Conservation (phyloP, 305 asterid species). For the Caryopteris hybrid region DNA sequence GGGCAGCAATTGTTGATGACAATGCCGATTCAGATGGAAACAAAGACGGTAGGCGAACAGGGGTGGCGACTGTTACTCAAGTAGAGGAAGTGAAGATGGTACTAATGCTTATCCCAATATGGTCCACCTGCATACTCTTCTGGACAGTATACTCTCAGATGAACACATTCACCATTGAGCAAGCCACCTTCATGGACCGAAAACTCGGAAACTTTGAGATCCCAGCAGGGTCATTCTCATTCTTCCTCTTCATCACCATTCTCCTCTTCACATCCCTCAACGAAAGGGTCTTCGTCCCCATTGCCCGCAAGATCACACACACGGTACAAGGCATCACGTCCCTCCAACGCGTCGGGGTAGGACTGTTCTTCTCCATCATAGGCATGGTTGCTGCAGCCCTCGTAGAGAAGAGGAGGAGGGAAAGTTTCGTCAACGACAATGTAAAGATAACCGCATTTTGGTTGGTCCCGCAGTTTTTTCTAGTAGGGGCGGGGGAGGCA, state of each 20-base stretch:
- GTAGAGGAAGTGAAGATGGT: slow-evolving; percentile 92
- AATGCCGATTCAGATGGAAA: slow-evolving; percentile 1
- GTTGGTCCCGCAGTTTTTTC: slow-evolving; percentile 76
- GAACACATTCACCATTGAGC: slow-evolving; percentile 86
- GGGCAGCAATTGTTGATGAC: slow-evolving; percentile 58
- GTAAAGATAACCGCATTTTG: slow-evolving; percentile 62
- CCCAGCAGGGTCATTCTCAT: slow-evolving; percentile 74
- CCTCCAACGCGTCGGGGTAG: slow-evolving; percentile 77
- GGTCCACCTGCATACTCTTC: slow-evolving; percentile 81
- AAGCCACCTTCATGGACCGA: slow-evolving; percentile 77
- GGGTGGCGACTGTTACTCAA: slow-evolving; percentile 55
- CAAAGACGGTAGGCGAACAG: slow-evolving; percentile 6
- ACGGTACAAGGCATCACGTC: slow-evolving; percentile 54
- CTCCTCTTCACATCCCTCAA: slow-evolving; percentile 73
- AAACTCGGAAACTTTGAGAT: slow-evolving; percentile 42
- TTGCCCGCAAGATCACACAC: slow-evolving; percentile 56
- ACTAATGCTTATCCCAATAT: slow-evolving; percentile 73
- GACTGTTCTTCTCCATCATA: slow-evolving; percentile 53
- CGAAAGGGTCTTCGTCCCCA: slow-evolving; percentile 56
- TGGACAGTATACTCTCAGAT: slow-evolving; percentile 91
- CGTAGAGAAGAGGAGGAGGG: slow-evolving; percentile 49
- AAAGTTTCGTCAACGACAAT: neutral
- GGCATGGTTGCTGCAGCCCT: slow-evolving; percentile 81
- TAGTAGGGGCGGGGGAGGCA: slow-evolving; percentile 87
- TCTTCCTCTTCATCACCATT: slow-evolving; percentile 71